These are phyloP conservation scores for Centrapalus pauciflorus DNA, from an alignment of 129 eudicot genomes.

Conservation along the genomic window DNA sequence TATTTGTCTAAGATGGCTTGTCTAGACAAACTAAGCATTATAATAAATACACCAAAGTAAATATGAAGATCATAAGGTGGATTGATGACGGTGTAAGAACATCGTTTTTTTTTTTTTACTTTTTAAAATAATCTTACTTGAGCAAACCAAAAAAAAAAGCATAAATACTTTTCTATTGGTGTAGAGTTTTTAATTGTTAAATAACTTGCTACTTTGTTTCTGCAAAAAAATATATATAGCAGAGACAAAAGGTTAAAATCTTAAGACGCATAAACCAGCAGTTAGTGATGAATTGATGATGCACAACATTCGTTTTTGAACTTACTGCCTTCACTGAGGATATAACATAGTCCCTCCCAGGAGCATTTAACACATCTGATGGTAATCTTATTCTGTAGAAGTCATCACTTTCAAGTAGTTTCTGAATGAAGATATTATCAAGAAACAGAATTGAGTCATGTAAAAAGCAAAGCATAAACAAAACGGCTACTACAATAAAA, in stretches of 20 bases:
- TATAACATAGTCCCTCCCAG: slow-evolving; percentile 73
- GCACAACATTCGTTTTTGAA: slow-evolving; percentile 1
- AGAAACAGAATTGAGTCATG: not conserved
- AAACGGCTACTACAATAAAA: not conserved
- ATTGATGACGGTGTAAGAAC: not conserved
- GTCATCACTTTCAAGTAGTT: slow-evolving; percentile 66
- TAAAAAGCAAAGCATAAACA: not conserved
- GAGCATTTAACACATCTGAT: slow-evolving; percentile 72
- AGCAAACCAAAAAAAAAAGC: not conserved
- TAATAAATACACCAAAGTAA: not conserved
- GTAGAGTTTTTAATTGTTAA: not conserved
- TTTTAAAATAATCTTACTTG: not conserved
- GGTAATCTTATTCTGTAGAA: slow-evolving; percentile 81
- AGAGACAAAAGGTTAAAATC: not conserved
- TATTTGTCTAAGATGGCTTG: not conserved
- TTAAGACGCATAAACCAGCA: not conserved
- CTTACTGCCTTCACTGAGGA: slow-evolving; percentile 94
- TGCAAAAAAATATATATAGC: not conserved
- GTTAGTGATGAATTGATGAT: slow-evolving; percentile 3
- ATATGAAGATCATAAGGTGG: not conserved
- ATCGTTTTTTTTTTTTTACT: not conserved
- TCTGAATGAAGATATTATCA: slow-evolving; percentile 37
- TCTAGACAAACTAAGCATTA: not conserved
- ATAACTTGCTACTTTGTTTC: not conserved
- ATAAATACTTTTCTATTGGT: not conserved